Conservation (phyloP, 1,284 basidiomycete genomes). For the Hymenochaete sp. region DNA sequence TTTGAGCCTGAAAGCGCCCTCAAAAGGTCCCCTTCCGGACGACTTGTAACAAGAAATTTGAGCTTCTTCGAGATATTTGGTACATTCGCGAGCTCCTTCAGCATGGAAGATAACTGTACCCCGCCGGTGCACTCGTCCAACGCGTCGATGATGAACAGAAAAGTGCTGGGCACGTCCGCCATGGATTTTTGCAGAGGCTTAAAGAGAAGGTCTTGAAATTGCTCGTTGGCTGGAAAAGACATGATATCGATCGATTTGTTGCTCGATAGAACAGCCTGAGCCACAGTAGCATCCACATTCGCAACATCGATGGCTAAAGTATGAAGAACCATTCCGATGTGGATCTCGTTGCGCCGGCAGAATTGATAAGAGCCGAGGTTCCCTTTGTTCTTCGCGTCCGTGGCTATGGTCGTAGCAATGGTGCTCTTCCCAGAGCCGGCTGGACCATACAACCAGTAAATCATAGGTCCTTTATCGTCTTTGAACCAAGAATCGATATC, state of each 20-base stretch:
- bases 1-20: neutral
- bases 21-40: neutral
- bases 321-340: too few relatives aligned
- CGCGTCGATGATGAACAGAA: conserved; percentile 1
- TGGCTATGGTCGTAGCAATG: neutral
- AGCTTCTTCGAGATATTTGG: neutral
- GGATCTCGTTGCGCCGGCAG: too few relatives aligned
- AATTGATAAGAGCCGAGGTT: too few relatives aligned
- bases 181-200: neutral
- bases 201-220: neutral
- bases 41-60: neutral
- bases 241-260: neutral
- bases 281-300: neutral
- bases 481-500: neutral
- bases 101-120: neutral
- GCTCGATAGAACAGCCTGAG: neutral
- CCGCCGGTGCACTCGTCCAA: neutral
- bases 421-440: conserved; percentile 10
- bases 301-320: neutral
- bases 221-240: neutral
- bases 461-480: neutral
- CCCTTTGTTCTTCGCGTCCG: neutral
- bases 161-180: neutral
- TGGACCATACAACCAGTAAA: conserved; percentile 7
- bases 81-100: neutral